These are phyloP conservation scores for Pulveroboletus sp. DNA, from an alignment of 768 basidiomycete genomes.

Conservation along the genomic window DNA sequence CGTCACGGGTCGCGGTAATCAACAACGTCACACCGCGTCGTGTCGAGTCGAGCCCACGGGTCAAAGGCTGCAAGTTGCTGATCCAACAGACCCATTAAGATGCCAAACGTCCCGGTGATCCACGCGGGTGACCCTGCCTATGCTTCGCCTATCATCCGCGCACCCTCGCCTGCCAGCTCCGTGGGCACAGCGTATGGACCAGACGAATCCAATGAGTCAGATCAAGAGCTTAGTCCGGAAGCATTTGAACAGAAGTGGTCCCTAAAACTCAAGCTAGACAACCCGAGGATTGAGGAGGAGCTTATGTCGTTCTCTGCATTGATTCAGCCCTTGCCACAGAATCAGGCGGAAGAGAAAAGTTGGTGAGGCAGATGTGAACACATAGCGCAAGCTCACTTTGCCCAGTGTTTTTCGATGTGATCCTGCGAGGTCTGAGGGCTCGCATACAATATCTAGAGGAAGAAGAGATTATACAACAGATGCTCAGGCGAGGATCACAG, in stretches of 20 bases:
- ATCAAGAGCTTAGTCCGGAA: constrained; percentile 34
- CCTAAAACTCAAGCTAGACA: constrained; percentile 32
- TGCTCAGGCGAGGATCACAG: constrained; percentile 33
- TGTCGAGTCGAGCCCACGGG: not conserved
- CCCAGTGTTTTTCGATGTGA: constrained; percentile 34
- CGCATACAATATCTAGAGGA: constrained; percentile 40
- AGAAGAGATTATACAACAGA: constrained; percentile 40
- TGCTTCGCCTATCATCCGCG: constrained; percentile 42
- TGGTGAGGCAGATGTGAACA: constrained; percentile 11
- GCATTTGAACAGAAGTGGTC: constrained; percentile 36
- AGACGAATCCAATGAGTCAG: constrained; percentile 42
- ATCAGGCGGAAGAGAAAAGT: constrained; percentile 38
- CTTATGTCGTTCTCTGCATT: constrained; percentile 29
- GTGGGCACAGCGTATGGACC: constrained; percentile 44
- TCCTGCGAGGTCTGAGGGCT: constrained; percentile 35
- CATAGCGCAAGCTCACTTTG: constrained; percentile 2
- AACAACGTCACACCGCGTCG: constrained; percentile 34
- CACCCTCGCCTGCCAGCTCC: constrained; percentile 44
- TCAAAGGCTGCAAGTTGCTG: not conserved
- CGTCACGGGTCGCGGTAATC: constrained; percentile 28
- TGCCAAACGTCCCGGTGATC: constrained; percentile 30
- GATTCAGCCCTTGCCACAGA: constrained; percentile 31
- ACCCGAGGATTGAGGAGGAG: constrained; percentile 36
- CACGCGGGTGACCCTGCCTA: constrained; percentile 36
- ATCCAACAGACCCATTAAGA: not conserved